Evolutionary conservation across 371 early-diverging fungal species (phyloP), one percentile per base, ranked within the genome.

Genomic region (Saksenaea vasiformis): DNA sequence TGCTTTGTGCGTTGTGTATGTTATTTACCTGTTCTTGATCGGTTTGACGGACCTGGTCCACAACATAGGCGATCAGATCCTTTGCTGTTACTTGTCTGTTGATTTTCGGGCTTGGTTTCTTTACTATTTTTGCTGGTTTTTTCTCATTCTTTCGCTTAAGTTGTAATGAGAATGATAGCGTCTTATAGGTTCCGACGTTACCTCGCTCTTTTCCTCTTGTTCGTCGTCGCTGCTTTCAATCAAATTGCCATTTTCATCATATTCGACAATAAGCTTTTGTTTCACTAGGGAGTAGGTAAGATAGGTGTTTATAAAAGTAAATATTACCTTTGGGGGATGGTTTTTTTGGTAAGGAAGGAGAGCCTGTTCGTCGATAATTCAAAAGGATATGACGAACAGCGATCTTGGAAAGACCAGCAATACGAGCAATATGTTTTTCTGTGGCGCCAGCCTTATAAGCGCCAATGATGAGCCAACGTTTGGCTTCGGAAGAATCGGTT

Each of bases 381-480:
- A 77, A 64, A 38, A 77, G 66, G 47, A 82, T 82, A 51, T 75
- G 71, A 39, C 79, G 73, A 37, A 82, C 79, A 56, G 79, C 82
- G 17, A 74, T 73, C 36, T 60, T 74, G 22, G 79, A 78, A 51
- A 82, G 72, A 27, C 79, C 77, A 38, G 79, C 67, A 35, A 82
- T 71, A 24, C 77, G 75, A 51, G 77, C 82, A 34, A 78, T 60
- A 22, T 69, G 67, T 53, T 68, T 77, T 59, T 82, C 82, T 57
- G 74, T 62, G 3, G 79, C 82, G 26, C 82, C 82, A 9, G 82
- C 79, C 64, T 77, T 70, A 54, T 74, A 66, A 39, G 82, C 82
- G 31, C 82, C 82, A 27, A 82, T 60, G 56, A 82, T 75, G 54
- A 78, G 60, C 82, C 82, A 82, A 41, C 79, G 70, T 55, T 82